Evolutionary conservation across 2,329 filamentous ascomycete species (phyloP).

Genomic region (Hypomyces rosellus): DNA sequence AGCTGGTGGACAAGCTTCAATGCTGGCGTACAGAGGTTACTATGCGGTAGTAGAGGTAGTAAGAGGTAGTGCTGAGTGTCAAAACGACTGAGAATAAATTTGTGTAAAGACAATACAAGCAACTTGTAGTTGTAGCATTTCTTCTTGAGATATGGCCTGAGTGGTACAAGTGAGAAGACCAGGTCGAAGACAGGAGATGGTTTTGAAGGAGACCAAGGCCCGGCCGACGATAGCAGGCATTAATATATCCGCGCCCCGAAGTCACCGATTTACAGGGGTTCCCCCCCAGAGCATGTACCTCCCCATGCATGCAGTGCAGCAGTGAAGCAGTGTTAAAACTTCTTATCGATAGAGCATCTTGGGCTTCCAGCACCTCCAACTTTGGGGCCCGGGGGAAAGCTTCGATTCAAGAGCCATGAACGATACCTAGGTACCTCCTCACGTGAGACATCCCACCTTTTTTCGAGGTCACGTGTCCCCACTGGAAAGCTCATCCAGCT

Average conservation of each 20-base stretch:
- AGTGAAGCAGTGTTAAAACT: not conserved
- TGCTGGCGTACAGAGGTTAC: too few relatives aligned
- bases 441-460: conserved; percentile 6
- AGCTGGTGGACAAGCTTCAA: conserved; percentile 1
- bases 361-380: not conserved
- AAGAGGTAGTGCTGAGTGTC: too few relatives aligned
- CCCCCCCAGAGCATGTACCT: not conserved
- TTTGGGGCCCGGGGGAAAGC: not conserved
- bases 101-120: not conserved
- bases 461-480: conserved; percentile 4
- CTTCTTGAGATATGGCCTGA: not conserved
- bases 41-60: too few relatives aligned
- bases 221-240: not conserved
- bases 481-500: conserved; percentile 1
- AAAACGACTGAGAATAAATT: not conserved
- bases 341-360: conserved; percentile 6
- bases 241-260: conserved; percentile 9
- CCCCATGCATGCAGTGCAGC: too few relatives aligned
- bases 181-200: not conserved
- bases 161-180: not conserved
- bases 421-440: not conserved
- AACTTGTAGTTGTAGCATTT: not conserved
- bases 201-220: conserved; percentile 1
- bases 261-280: conserved; percentile 2
- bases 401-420: not conserved